phyloP scores from a whole-genome alignment of 176 grass and related monocot species.

The Musa itinerans region DNA sequence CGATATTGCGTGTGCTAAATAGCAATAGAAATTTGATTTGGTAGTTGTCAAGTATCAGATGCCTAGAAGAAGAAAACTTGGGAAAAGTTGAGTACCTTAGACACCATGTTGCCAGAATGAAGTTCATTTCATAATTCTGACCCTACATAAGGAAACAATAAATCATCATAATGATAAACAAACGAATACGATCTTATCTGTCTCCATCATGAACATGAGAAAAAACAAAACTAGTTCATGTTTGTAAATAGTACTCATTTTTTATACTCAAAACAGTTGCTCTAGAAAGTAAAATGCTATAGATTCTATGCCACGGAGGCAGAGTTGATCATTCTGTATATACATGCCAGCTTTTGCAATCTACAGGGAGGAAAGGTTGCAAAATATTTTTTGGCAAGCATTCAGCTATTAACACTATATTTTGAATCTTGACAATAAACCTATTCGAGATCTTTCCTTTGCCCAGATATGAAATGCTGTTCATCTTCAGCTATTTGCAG shows the following conservation, averaged over 20 bases:
- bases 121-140: constrained; percentile 31
- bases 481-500: no score
- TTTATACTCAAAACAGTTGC: no score
- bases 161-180: neutral
- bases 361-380: no score
- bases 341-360: neutral
- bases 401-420: no score
- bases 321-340: neutral
- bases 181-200: neutral
- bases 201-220: neutral
- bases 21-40: neutral
- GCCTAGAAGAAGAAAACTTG: no score
- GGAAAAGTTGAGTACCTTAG: constrained; percentile 35
- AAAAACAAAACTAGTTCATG: neutral
- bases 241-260: no score
- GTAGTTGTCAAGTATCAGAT: neutral
- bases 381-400: no score
- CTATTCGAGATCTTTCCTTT: no score
- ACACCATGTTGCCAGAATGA: constrained; percentile 60
- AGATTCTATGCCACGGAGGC: no score
- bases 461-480: no score
- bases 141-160: constrained; percentile 34
- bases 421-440: no score
- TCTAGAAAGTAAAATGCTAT: no score
- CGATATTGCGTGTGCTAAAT: neutral